A percentile compares a stretch with the other conserved stretches of the same genome.
phyloP scores from a whole-genome alignment of 768 basidiomycete species.

The Suillus subalutaceus region DNA sequence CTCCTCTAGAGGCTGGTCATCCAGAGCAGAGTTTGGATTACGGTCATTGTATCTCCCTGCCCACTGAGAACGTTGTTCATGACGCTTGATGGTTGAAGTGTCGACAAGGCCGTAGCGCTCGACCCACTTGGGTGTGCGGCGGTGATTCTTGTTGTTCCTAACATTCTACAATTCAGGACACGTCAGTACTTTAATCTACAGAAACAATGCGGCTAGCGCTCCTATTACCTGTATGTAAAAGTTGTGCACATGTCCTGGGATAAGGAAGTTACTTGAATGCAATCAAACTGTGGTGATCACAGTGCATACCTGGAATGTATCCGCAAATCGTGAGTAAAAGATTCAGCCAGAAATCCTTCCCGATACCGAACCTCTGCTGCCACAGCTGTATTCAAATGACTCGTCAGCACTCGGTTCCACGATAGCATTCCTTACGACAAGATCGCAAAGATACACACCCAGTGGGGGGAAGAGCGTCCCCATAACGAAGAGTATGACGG shows the following conservation, averaged over 20 bases:
- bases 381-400: conserved; percentile 60
- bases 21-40: conserved; percentile 65
- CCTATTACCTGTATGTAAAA: conserved; percentile 81
- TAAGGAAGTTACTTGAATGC: conserved; percentile 12
- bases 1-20: conserved; percentile 74
- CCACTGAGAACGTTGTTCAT: conserved; percentile 85
- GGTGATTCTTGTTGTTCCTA: conserved; percentile 91
- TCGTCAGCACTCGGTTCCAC: conserved; percentile 1
- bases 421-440: neutral
- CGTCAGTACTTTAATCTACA: conserved; percentile 7
- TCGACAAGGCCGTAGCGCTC: conserved; percentile 89
- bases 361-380: conserved; percentile 92
- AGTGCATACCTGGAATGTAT: conserved; percentile 76
- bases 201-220: conserved; percentile 6
- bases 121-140: conserved; percentile 95
- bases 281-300: neutral
- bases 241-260: conserved; percentile 84
- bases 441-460: conserved; percentile 49
- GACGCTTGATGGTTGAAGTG: conserved; percentile 74
- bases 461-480: conserved; percentile 93
- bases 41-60: conserved; percentile 85
- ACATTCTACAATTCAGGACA: conserved; percentile 64
- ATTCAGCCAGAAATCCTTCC: conserved; percentile 90
- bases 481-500: conserved; percentile 78
- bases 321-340: conserved; percentile 86